Conservation (phyloP, 371 early-diverging fungal genomes). For the Funneliformis caledonium region DNA sequence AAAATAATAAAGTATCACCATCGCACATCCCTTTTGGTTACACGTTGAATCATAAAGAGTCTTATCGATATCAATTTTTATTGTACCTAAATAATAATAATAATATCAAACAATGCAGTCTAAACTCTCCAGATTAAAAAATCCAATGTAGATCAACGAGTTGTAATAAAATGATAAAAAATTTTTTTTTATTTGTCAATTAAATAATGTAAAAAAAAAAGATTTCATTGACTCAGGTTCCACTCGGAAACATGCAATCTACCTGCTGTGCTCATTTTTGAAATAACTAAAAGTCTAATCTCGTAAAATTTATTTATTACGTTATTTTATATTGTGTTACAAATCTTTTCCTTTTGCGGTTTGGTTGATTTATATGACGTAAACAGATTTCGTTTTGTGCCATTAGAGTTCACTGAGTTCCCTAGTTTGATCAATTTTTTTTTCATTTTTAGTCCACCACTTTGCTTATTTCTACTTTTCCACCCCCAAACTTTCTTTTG, state of each 20-base stretch:
- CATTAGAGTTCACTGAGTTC: conserved; percentile 20
- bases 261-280: conserved; percentile 5
- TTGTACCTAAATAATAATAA: too few species aligned
- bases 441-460: conserved; percentile 8
- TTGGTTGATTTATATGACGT: conserved; percentile 6
- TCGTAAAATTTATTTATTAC: neutral
- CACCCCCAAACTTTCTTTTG: conserved; percentile 22
- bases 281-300: neutral
- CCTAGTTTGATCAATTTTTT: conserved; percentile 33
- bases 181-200: neutral
- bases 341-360: conserved; percentile 3
- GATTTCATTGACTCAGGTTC: neutral
- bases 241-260: neutral
- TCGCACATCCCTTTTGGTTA: neutral
- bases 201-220: conserved; percentile 8
- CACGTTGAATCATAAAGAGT: neutral
- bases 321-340: neutral
- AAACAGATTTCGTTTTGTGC: conserved; percentile 23
- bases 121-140: neutral
- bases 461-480: neutral
- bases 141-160: neutral
- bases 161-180: neutral
- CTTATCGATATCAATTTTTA: neutral
- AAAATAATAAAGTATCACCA: neutral
- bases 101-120: neutral